phyloP scores from a whole-genome alignment of 2,329 filamentous ascomycete genomes.

The Colletotrichum ledebouriae region DNA sequence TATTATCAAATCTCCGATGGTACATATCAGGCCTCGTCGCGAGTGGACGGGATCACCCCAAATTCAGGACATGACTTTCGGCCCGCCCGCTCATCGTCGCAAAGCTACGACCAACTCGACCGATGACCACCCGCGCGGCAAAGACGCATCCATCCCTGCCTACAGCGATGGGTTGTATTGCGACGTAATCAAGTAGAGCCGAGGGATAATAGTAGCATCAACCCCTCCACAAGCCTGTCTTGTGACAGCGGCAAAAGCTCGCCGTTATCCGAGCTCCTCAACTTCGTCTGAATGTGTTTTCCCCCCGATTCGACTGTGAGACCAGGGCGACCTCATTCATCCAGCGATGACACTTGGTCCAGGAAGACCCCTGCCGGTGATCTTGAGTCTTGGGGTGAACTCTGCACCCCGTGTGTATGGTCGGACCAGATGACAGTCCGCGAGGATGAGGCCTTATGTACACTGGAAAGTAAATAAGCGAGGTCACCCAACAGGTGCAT shows the following conservation, averaged over 20 bases:
- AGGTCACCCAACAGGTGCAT: background rate
- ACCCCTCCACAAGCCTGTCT: background rate
- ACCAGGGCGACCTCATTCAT: too few species aligned
- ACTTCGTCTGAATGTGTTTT: too few species aligned
- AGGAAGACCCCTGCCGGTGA: too few species aligned
- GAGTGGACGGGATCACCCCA: constrained; percentile 1
- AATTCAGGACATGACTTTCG: background rate
- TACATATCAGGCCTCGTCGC: background rate
- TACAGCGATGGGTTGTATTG: constrained; percentile 1
- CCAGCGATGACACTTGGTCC: too few species aligned
- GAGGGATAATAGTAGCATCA: background rate
- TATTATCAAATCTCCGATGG: constrained; percentile 11
- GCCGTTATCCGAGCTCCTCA: too few species aligned
- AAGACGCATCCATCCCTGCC: background rate
- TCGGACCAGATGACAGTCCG: constrained; percentile 3
- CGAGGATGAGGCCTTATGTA: background rate
- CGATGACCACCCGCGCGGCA: background rate
- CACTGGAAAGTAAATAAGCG: constrained; percentile 14
- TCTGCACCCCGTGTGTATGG: too few species aligned
- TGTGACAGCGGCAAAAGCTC: background rate
- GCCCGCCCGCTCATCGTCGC: constrained; percentile 17
- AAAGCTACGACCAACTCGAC: constrained; percentile 7
- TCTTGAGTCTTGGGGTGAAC: too few species aligned
- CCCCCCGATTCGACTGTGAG: too few species aligned
- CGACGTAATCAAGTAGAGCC: background rate